Conservation (phyloP, 345 rosid species). For the Pseudoturritis turrita region DNA sequence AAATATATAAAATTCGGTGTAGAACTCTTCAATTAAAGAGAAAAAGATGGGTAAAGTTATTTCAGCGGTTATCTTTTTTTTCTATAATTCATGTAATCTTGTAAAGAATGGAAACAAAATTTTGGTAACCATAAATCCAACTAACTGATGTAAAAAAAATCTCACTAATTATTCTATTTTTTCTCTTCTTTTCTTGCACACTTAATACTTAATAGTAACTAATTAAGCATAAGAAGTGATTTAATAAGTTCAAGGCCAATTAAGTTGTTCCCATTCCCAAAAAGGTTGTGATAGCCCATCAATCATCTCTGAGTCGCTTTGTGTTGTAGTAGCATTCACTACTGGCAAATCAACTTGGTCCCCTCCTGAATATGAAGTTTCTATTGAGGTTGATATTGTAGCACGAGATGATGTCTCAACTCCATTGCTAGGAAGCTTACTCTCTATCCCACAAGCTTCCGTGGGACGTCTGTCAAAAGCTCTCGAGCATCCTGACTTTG, state of each 20-base stretch:
- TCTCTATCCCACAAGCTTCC: neutral
- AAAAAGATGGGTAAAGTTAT: no score
- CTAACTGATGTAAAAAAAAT: no score
- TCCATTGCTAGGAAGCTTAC: constrained; percentile 1
- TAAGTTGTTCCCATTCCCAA: constrained; percentile 39
- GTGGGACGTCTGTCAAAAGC: constrained; percentile 31
- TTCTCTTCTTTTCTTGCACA: neutral
- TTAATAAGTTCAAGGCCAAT: neutral
- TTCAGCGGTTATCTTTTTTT: no score
- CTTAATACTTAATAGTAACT: neutral
- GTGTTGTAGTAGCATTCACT: neutral
- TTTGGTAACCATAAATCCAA: neutral
- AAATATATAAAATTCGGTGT: no score
- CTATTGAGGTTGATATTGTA: constrained; percentile 1
- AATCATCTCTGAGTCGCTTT: constrained; percentile 18
- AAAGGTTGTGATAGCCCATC: constrained; percentile 32
- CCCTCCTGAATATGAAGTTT: constrained; percentile 9
- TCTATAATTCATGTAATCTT: neutral
- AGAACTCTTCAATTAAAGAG: no score
- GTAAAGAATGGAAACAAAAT: neutral
- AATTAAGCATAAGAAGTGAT: neutral
- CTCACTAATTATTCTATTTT: neutral
- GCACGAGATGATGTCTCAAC: constrained; percentile 5
- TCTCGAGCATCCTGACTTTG: constrained; percentile 22
- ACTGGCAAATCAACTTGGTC: neutral